Evolutionary conservation across 2,329 filamentous ascomycete species (phyloP).

Genomic region (Fusarium bactridioides): DNA sequence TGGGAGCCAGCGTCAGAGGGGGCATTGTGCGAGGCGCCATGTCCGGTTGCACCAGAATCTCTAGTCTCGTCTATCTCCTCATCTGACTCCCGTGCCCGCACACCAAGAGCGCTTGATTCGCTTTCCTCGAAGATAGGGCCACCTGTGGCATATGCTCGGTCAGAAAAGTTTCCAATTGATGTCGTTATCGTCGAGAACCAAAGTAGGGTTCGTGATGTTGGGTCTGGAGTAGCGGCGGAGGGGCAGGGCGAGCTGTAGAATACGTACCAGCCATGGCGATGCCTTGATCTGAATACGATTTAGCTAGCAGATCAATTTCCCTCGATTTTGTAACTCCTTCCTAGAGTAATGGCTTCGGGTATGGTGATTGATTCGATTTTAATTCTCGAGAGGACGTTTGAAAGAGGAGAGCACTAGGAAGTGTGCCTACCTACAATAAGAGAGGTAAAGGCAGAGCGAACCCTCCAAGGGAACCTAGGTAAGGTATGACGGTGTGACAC

Average conservation of each 20-base stretch:
- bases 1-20: conserved; percentile 33
- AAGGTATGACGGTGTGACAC: conserved; percentile 34
- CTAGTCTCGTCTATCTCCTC: conserved; percentile 42
- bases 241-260: conserved; percentile 11
- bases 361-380: neutral
- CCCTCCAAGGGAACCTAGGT: neutral
- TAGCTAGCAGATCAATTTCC: neutral
- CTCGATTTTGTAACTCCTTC: neutral
- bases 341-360: neutral
- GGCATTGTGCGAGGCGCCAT: conserved; percentile 34
- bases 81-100: conserved; percentile 44
- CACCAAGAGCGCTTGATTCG: conserved; percentile 35
- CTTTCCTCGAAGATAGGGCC: conserved; percentile 29
- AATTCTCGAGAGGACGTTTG: neutral
- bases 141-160: conserved; percentile 20
- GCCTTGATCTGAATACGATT: neutral
- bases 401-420: conserved; percentile 8
- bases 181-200: neutral
- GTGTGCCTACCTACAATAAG: conserved; percentile 20
- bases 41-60: conserved; percentile 35
- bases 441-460: conserved; percentile 17
- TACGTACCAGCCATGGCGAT: conserved; percentile 38
- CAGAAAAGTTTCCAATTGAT: conserved; percentile 9
- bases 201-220: neutral
- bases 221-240: conserved; percentile 17